phyloP scores from a whole-genome alignment of 192 early-diverging fungal genomes.

The Coemansia asiatica region DNA sequence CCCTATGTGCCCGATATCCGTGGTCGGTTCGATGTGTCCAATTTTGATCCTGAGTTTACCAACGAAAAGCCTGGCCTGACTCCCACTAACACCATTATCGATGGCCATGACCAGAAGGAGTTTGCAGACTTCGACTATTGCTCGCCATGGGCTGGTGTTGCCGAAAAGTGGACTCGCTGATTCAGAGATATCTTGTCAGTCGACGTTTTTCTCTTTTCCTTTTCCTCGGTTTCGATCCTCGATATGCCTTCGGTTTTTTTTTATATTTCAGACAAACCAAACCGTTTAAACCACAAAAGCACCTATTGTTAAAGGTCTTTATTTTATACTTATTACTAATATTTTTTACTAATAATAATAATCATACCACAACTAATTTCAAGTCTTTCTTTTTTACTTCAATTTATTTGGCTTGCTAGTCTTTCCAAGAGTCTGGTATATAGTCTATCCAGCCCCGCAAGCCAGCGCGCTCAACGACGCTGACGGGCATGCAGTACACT shows the following conservation, averaged over 20 bases:
- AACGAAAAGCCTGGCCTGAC: conserved; percentile 89
- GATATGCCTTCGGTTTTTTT: too few species aligned
- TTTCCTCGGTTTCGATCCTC: too few species aligned
- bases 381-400: neutral
- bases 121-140: conserved; percentile 94
- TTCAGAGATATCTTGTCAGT: neutral
- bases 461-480: conserved; percentile 60
- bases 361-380: too few species aligned
- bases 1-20: conserved; percentile 86
- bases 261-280: too few species aligned
- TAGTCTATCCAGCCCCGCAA: conserved; percentile 37
- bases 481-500: conserved; percentile 83
- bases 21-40: conserved; percentile 83
- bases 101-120: conserved; percentile 84
- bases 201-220: neutral
- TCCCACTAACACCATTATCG: conserved; percentile 82
- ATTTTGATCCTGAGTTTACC: conserved; percentile 99
- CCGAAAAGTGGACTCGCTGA: conserved; percentile 56
- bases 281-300: too few species aligned
- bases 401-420: too few species aligned
- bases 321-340: too few species aligned
- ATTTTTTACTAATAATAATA: neutral
- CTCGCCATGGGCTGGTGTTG: conserved; percentile 75
- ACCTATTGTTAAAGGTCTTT: too few species aligned
- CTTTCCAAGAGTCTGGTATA: conserved; percentile 28